Base-by-base conservation (phyloP, 2,329 filamentous ascomycete species). In the Aspergillus amoenus region DNA sequence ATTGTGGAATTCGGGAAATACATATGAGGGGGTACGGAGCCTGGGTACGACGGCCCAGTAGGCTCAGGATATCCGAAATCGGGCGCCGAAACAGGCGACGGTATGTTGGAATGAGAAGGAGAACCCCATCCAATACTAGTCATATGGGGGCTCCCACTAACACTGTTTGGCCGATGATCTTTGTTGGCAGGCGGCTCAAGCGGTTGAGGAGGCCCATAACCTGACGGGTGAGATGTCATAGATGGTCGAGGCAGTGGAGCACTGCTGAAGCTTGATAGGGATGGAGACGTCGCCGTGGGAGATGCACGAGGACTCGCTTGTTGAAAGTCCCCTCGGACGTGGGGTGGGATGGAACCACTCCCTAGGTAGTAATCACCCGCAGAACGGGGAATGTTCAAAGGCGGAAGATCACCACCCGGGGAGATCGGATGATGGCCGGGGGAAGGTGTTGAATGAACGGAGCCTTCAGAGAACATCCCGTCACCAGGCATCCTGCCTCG, bases 81-180 rank as follows among this genome's bases (percentile, higher is more conserved):
- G 62, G 91, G 93, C 22, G 72, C 69, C 15, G 84, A 85, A 44
- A 82, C 84, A 44, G 92, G 89, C 8, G 89, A 88, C 9, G 88
- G 86, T 63, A 91, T 86, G 32, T 84, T 83, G 62, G 86, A 84
- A 64, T 93, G 89, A 2, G 87, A 85, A 4, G 92, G 92, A 4
- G 92, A 95, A 64, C 91, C 89, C 93, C 93, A 97, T 54, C 90
- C 89, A 61, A 91, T 83, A 59, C 83, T 86, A 60, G 79, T 77
- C 86, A 96, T 91, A 73, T 97, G 93, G 50, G 93, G 93, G 73
- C 92, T 96, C 52, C 90, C 89, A 56, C 81, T 86, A n/a, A 84
- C 88, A 70, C 90, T 96, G 49, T 83, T 85, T 3, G 85, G 81
- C 66, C 88, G 87, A 58, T 90, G 88, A 71, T 93, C 91, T 60